Evolutionary conservation across 352 stramenopile genomes (phyloP).

Genomic region (Globisporangium sylvaticum): DNA sequence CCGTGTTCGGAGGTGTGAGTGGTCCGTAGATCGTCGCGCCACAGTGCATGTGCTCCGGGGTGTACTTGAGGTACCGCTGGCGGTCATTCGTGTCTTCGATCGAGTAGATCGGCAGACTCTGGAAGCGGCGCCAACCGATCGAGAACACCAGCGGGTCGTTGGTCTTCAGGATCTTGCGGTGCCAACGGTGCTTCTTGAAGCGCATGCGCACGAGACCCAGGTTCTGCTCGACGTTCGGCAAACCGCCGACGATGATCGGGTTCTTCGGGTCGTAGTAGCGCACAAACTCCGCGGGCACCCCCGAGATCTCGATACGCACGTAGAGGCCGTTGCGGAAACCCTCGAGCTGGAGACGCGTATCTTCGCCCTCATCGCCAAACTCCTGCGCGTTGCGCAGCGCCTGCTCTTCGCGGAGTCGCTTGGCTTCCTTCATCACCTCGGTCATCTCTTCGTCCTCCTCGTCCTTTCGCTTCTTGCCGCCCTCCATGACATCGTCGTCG

Average conservation of each 20-base stretch:
- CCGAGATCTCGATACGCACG: slow-evolving; percentile 95
- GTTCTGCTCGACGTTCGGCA: slow-evolving; percentile 95
- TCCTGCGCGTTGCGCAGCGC: slow-evolving; percentile 89
- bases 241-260: slow-evolving; percentile 90
- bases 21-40: slow-evolving; percentile 96
- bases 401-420: slow-evolving; percentile 79
- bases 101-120: slow-evolving; percentile 97
- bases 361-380: slow-evolving; percentile 94
- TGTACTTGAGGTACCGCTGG: slow-evolving; percentile 97
- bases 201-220: slow-evolving; percentile 94
- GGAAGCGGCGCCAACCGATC: slow-evolving; percentile 98
- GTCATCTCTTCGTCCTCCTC: slow-evolving; percentile 86
- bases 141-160: slow-evolving; percentile 98
- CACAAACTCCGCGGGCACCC: slow-evolving; percentile 94
- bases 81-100: slow-evolving; percentile 98
- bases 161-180: slow-evolving; percentile 97
- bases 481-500: slow-evolving; percentile 24
- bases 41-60: slow-evolving; percentile 99
- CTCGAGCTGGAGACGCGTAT: slow-evolving; percentile 90
- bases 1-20: slow-evolving; percentile 95
- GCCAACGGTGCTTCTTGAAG: slow-evolving; percentile 99
- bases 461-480: slow-evolving; percentile 31
- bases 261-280: slow-evolving; percentile 90
- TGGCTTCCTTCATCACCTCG: slow-evolving; percentile 82
- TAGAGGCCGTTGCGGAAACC: slow-evolving; percentile 97